Base-by-base conservation (phyloP, 2,329 filamentous ascomycete genomes). In the Aureobasidium sp. region DNA sequence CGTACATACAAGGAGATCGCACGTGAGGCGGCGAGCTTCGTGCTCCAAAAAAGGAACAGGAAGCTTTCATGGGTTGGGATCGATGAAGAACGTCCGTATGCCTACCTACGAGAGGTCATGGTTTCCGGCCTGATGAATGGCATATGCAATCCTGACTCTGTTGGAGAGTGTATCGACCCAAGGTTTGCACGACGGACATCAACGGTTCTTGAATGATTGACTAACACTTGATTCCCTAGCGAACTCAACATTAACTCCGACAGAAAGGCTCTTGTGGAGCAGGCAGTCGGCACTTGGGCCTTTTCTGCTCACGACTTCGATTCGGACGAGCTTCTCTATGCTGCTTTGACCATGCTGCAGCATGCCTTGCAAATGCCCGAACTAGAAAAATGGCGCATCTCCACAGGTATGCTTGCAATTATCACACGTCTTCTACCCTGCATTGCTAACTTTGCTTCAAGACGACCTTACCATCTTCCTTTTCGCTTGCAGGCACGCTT, bases 11-110 rank as follows among this genome's bases (percentile, higher is more conserved):
- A 89, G 73, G 86, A 91, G 68, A 87, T 89, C 25, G 80, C 84
- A 37, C 86, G 84, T 69, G 88, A 92, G 69, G 87, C 91, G 70
- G 82, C 87, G 63, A 84, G 86, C 20, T 82, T 91, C 64, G 72
- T 91, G 62, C 87, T 89, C 64, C 80, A 88, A 63, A 88, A 87
- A 70, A 86, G 87, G 67, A 86, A 87, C 48, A 84, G 91, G 61
- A 95, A 95, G 74, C 84, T 91, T 59, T 96, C 92, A 0, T 96
- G 92, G 92, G 91, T 96, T 45, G 91, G 92, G 29, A 83, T 95
- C 12, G 85, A 90, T 70, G 89, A 93, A 67, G 84, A 90, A 68
- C 88, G 92, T 72, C 91, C 91, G 1, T 96, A 91, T 76, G 87
- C 90, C 17, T 96, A 96, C 75, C 77, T 97, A 61, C 83, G 92